phyloP scores from a whole-genome alignment of 2,329 filamentous ascomycete genomes.

The Alternaria rosae region DNA sequence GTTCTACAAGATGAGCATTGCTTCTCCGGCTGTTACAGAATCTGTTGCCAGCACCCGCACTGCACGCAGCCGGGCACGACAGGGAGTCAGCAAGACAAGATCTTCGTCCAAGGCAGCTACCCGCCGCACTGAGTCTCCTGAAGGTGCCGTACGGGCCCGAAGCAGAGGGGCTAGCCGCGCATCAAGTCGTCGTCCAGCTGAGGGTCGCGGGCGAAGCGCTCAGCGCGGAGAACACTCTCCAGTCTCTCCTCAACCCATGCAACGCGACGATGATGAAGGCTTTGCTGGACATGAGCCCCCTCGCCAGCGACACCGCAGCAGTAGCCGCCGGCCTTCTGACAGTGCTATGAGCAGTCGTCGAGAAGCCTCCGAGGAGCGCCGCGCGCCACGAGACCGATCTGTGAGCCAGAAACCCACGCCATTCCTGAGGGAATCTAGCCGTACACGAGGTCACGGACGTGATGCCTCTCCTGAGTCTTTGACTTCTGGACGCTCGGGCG shows the following conservation, averaged over 20 bases:
- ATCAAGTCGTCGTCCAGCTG: slow-evolving; percentile 45
- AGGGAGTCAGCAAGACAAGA: slow-evolving; percentile 43
- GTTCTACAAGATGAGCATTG: slow-evolving; percentile 54
- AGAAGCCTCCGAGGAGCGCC: slow-evolving; percentile 57
- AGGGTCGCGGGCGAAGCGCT: slow-evolving; percentile 47
- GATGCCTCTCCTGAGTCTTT: slow-evolving; percentile 47
- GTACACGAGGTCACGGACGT: slow-evolving; percentile 44
- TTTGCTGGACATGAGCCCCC: slow-evolving; percentile 69
- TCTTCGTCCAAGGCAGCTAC: slow-evolving; percentile 46
- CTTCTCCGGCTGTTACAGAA: slow-evolving; percentile 49
- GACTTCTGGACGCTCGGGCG: slow-evolving; percentile 41
- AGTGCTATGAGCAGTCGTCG: slow-evolving; percentile 53
- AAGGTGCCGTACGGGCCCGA: slow-evolving; percentile 32
- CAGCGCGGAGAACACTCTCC: slow-evolving; percentile 68
- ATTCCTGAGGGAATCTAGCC: slow-evolving; percentile 40
- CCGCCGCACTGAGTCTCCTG: slow-evolving; percentile 47
- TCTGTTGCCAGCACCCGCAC: slow-evolving; percentile 46
- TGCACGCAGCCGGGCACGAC: slow-evolving; percentile 43
- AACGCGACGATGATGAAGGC: slow-evolving; percentile 63
- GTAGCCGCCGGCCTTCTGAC: slow-evolving; percentile 58
- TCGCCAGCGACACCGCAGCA: slow-evolving; percentile 60
- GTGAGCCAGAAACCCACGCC: slow-evolving; percentile 44
- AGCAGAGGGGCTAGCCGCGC: slow-evolving; percentile 44
- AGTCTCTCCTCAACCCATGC: slow-evolving; percentile 80
- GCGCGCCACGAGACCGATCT: slow-evolving; percentile 45